phyloP scores from a whole-genome alignment of 306 rosid species.

The Gillenia trifoliata region DNA sequence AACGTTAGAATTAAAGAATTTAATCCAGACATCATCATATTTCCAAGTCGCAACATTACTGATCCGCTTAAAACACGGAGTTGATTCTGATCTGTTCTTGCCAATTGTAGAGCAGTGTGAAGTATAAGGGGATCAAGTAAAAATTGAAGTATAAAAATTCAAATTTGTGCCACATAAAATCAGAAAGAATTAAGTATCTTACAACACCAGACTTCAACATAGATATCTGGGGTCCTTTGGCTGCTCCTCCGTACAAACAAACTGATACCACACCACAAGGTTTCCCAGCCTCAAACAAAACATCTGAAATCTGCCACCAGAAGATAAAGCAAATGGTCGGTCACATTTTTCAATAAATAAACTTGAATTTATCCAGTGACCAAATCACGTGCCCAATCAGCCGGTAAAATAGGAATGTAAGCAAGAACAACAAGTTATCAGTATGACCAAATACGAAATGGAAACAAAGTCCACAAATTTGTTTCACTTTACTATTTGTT shows the following conservation, averaged over 20 bases:
- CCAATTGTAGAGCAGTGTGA: background rate
- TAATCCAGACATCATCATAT: background rate
- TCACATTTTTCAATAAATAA: background rate
- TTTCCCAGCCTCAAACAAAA: slow-evolving; percentile 72
- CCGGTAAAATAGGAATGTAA: background rate
- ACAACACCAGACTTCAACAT: slow-evolving; percentile 83
- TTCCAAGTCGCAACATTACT: background rate
- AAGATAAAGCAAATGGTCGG: slow-evolving; percentile 19
- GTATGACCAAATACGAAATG: background rate
- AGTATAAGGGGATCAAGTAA: background rate
- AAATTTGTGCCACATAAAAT: slow-evolving; percentile 10
- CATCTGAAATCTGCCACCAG: slow-evolving; percentile 74
- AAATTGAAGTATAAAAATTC: background rate
- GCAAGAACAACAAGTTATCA: background rate
- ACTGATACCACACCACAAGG: slow-evolving; percentile 72
- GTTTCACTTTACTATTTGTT: background rate
- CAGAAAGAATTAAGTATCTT: slow-evolving; percentile 39
- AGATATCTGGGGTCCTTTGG: slow-evolving; percentile 81
- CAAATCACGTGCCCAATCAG: background rate
- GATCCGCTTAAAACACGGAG: background rate
- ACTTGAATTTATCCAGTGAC: background rate
- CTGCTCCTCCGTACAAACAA: slow-evolving; percentile 91
- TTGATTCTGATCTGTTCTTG: background rate
- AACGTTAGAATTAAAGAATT: background rate
- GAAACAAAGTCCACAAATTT: background rate